phyloP scores from a whole-genome alignment of 2,329 filamentous ascomycete species.

The Colletotrichum spinosum region DNA sequence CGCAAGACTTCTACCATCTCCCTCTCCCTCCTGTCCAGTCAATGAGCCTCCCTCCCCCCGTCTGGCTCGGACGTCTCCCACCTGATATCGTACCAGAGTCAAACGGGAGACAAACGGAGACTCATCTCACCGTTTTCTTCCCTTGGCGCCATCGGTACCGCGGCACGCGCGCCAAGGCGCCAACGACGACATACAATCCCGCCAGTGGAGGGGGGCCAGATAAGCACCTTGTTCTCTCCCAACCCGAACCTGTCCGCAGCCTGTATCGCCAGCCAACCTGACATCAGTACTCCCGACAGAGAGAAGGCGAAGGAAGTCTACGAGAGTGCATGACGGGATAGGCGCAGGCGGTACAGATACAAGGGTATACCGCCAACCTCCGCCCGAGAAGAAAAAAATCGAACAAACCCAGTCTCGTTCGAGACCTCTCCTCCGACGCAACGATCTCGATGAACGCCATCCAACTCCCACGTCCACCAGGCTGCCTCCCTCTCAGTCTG shows the following conservation, averaged over 20 bases:
- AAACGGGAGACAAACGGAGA: too few species aligned
- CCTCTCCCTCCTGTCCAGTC: background rate
- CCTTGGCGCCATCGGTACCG: constrained; percentile 30
- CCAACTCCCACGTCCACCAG: too few species aligned
- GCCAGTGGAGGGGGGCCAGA: constrained; percentile 1
- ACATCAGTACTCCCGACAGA: background rate
- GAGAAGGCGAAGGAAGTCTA: background rate
- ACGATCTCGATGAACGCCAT: constrained; percentile 15
- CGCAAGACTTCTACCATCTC: background rate
- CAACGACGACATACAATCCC: constrained; percentile 7
- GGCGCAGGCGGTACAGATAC: too few species aligned
- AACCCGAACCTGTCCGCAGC: background rate
- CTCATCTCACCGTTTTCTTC: constrained; percentile 2
- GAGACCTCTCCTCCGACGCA: constrained; percentile 11
- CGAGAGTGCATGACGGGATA: background rate
- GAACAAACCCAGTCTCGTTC: constrained; percentile 6
- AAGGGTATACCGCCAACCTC: too few species aligned
- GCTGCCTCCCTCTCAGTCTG: too few species aligned
- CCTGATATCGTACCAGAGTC: too few species aligned
- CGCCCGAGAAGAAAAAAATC: background rate
- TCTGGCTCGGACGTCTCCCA: too few species aligned
- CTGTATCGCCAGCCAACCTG: background rate
- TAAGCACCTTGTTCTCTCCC: constrained; percentile 18
- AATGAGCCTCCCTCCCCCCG: too few species aligned
- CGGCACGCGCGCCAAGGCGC: constrained; percentile 35